phyloP scores from a whole-genome alignment of 805 yeast species.

The Cyberlindnera maritima region DNA sequence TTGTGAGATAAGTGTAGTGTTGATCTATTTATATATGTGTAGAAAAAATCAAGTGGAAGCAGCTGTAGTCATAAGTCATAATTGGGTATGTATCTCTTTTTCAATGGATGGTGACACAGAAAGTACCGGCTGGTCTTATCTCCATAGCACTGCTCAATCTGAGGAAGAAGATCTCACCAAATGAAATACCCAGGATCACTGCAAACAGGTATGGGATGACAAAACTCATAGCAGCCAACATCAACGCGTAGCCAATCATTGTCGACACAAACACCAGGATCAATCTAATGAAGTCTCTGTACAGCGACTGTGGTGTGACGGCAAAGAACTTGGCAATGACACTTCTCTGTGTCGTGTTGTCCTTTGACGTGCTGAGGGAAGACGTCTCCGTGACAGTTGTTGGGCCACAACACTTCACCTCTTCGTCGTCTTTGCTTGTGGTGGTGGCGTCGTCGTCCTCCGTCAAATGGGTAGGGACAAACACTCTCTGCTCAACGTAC shows the following conservation, averaged over 20 bases:
- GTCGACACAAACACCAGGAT: conserved; percentile 58
- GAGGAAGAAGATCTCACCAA: conserved; percentile 69
- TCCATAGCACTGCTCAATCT: conserved; percentile 44
- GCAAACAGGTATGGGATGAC: conserved; percentile 70
- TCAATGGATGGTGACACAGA: conserved; percentile 24
- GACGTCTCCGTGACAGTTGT: neutral
- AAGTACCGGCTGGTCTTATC: conserved; percentile 29
- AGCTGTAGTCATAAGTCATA: neutral
- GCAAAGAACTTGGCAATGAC: conserved; percentile 33
- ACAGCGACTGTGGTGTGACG: conserved; percentile 34
- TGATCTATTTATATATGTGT: too few relatives aligned
- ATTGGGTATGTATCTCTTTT: too few relatives aligned
- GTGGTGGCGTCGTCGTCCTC: conserved; percentile 7
- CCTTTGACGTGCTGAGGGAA: neutral
- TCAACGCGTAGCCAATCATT: conserved; percentile 65
- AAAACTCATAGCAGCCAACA: conserved; percentile 78
- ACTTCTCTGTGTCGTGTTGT: conserved; percentile 18
- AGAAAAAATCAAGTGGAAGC: too few relatives aligned
- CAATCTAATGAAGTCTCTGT: conserved; percentile 56
- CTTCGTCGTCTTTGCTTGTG: conserved; percentile 5
- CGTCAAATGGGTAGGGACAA: conserved; percentile 6
- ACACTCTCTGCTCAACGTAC: conserved; percentile 67
- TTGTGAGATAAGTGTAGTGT: too few relatives aligned
- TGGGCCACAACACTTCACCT: conserved; percentile 13
- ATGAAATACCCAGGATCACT: conserved; percentile 62